Conservation (phyloP, 75 land plant genomes). For the Gnetum montanum region DNA sequence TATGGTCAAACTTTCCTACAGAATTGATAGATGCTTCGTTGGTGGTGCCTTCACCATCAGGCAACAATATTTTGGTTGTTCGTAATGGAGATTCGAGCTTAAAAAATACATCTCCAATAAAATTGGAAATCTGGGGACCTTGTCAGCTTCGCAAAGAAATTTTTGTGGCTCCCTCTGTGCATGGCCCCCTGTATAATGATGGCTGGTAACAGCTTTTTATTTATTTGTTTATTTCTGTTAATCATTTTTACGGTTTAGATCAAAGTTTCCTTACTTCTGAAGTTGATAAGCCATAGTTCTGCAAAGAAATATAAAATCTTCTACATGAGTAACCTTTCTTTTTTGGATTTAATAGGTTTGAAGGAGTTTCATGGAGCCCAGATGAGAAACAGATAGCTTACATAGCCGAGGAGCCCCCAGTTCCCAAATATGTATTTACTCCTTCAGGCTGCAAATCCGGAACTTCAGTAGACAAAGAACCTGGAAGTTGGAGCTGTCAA, state of each 20-base stretch:
- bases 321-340: background rate
- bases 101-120: slow-evolving; percentile 33
- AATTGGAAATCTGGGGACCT: slow-evolving; percentile 79
- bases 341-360: slow-evolving; percentile 58
- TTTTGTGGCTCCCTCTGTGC: slow-evolving; percentile 53
- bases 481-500: slow-evolving; percentile 84
- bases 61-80: slow-evolving; percentile 78
- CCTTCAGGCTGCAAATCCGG: slow-evolving; percentile 34
- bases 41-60: slow-evolving; percentile 90
- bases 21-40: slow-evolving; percentile 68
- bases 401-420: slow-evolving; percentile 84
- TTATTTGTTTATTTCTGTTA: background rate
- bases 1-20: slow-evolving; percentile 92
- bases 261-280: no score
- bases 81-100: slow-evolving; percentile 47
- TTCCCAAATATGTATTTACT: slow-evolving; percentile 51
- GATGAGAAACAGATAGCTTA: slow-evolving; percentile 80
- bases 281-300: background rate
- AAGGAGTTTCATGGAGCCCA: slow-evolving; percentile 89
- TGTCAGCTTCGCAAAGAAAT: slow-evolving; percentile 68
- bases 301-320: background rate
- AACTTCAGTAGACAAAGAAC: slow-evolving; percentile 40
- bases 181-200: slow-evolving; percentile 82
- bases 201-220: slow-evolving; percentile 87
- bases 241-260: no score